These are phyloP conservation scores for Gymnopilus junonius DNA, from an alignment of 768 basidiomycete genomes.

Conservation along the genomic window DNA sequence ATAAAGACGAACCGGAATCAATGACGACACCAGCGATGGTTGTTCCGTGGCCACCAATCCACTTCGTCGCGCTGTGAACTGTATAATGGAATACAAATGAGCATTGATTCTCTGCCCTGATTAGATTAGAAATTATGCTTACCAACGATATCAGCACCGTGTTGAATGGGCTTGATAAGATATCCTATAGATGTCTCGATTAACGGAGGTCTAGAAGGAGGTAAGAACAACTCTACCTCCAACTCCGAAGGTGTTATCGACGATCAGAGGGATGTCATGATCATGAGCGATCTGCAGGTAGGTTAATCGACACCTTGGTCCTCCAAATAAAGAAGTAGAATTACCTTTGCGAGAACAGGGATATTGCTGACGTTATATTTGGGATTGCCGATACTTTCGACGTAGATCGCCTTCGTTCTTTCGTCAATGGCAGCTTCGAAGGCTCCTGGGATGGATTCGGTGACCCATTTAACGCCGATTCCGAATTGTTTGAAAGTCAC, in stretches of 20 bases:
- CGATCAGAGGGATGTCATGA: conserved; percentile 74
- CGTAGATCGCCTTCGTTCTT: conserved; percentile 75
- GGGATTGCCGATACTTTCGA: conserved; percentile 84
- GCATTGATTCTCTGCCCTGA: background rate
- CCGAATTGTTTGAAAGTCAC: conserved; percentile 73
- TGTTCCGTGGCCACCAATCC: conserved; percentile 84
- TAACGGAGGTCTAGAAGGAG: background rate
- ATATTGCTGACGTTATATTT: conserved; percentile 72
- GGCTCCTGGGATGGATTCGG: conserved; percentile 53
- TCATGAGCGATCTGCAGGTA: conserved; percentile 66
- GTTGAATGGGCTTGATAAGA: conserved; percentile 68
- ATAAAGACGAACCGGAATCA: conserved; percentile 65
- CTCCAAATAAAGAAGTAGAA: background rate
- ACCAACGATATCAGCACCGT: conserved; percentile 80
- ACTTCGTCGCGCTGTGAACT: conserved; percentile 83
- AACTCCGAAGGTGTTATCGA: conserved; percentile 82
- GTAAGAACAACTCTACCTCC: conserved; percentile 44
- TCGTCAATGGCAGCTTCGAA: conserved; percentile 75
- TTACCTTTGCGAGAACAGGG: conserved; percentile 68
- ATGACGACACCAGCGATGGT: conserved; percentile 79
- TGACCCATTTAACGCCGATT: conserved; percentile 68
- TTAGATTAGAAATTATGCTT: conserved; percentile 15
- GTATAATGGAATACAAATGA: background rate
- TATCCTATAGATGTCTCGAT: conserved; percentile 43
- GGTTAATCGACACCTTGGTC: background rate